phyloP scores from a whole-genome alignment of 169 alveolate species.

The Cardiosporidium cionae region DNA sequence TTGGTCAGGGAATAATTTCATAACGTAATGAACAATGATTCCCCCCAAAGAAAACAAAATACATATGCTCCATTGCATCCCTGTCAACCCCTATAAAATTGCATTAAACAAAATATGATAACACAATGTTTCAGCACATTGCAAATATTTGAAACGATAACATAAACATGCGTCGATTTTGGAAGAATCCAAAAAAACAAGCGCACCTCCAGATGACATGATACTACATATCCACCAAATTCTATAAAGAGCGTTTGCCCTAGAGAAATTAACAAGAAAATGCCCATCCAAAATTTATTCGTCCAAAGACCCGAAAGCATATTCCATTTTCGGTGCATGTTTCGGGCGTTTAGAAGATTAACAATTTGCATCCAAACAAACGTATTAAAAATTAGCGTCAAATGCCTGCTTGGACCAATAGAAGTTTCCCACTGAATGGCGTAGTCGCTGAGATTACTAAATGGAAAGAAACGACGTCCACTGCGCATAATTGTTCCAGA shows the following conservation, averaged over 20 bases:
- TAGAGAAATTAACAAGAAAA: not conserved
- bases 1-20: slow-evolving; percentile 6
- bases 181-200: not conserved
- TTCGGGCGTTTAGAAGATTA: slow-evolving; percentile 71
- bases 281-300: slow-evolving; percentile 2
- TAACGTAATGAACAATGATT: slow-evolving; percentile 4
- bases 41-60: slow-evolving; percentile 12
- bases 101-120: not conserved
- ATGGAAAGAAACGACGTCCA: slow-evolving; percentile 7
- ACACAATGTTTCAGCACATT: not conserved
- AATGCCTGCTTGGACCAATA: slow-evolving; percentile 60
- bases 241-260: slow-evolving; percentile 25
- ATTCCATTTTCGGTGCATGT: slow-evolving; percentile 61
- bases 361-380: slow-evolving; percentile 68
- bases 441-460: slow-evolving; percentile 18
- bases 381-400: slow-evolving; percentile 66
- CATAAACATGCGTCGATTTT: not conserved
- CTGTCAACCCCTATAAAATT: slow-evolving; percentile 16
- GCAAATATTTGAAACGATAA: not conserved
- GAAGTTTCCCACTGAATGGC: not conserved
- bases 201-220: slow-evolving; percentile 5
- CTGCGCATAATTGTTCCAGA: not conserved
- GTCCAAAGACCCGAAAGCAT: slow-evolving; percentile 55
- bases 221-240: slow-evolving; percentile 1
- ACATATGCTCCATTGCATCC: slow-evolving; percentile 20